These are phyloP conservation scores for Pisolithus microcarpus DNA, from an alignment of 768 basidiomycete species.

Conservation along the genomic window DNA sequence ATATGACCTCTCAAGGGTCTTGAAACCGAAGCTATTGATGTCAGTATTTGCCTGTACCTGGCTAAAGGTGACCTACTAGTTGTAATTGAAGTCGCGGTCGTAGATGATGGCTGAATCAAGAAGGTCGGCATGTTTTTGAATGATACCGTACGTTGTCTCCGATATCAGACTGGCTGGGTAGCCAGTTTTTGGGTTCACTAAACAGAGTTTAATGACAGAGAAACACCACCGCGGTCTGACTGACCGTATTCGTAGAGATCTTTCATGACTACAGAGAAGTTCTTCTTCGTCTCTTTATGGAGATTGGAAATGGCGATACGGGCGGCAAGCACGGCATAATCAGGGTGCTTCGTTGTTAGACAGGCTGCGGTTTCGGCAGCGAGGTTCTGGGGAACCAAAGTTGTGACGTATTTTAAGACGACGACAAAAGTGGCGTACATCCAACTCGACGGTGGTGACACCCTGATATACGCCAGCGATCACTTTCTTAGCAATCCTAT, in stretches of 20 bases:
- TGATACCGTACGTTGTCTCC: slow-evolving; percentile 72
- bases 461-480: slow-evolving; percentile 90
- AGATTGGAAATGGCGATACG: slow-evolving; percentile 98
- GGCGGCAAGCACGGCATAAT: slow-evolving; percentile 96
- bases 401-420: neutral
- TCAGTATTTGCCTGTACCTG: neutral
- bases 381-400: slow-evolving; percentile 57
- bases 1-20: slow-evolving; percentile 97
- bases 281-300: slow-evolving; percentile 99
- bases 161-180: slow-evolving; percentile 86
- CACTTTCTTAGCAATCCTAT: slow-evolving; percentile 85
- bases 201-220: neutral
- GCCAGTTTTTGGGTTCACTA: slow-evolving; percentile 95
- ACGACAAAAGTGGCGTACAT: slow-evolving; percentile 47
- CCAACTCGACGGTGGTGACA: slow-evolving; percentile 95
- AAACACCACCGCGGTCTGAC: slow-evolving; percentile 15
- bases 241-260: slow-evolving; percentile 85
- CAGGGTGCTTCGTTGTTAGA: slow-evolving; percentile 94
- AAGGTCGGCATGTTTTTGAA: slow-evolving; percentile 71
- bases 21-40: slow-evolving; percentile 85
- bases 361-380: slow-evolving; percentile 97
- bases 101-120: slow-evolving; percentile 96
- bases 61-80: slow-evolving; percentile 52
- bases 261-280: slow-evolving; percentile 84
- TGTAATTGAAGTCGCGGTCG: slow-evolving; percentile 96